phyloP scores from a whole-genome alignment of 2,329 filamentous ascomycete species.

The Pseudocercospora eumusae region DNA sequence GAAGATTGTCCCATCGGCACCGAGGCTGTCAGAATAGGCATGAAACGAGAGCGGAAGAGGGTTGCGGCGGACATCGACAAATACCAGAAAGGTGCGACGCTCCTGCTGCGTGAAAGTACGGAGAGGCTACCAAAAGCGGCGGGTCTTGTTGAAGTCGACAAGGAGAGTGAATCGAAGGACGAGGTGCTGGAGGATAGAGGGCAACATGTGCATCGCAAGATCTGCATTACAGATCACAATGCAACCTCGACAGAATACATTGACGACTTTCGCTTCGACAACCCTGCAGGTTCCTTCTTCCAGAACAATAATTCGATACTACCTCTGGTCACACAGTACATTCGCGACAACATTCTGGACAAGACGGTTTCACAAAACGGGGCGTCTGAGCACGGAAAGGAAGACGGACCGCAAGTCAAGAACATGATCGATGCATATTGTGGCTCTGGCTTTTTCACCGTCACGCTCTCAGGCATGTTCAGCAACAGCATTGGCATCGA shows the following conservation, averaged over 20 bases:
- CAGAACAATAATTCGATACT: constrained; percentile 99
- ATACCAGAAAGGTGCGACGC: constrained; percentile 80
- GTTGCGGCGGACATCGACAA: constrained; percentile 69
- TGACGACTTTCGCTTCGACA: constrained; percentile 79
- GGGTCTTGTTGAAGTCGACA: constrained; percentile 36
- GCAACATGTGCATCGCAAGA: constrained; percentile 73
- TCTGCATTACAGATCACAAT: constrained; percentile 84
- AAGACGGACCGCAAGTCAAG: constrained; percentile 56
- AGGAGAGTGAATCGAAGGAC: constrained; percentile 42
- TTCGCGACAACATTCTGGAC: constrained; percentile 71
- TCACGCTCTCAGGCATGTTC: constrained; percentile 85
- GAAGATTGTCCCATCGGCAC: constrained; percentile 97
- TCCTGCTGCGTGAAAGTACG: constrained; percentile 86
- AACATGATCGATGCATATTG: constrained; percentile 98
- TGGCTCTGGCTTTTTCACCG: constrained; percentile 94
- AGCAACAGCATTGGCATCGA: constrained; percentile 82
- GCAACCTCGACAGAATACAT: constrained; percentile 84
- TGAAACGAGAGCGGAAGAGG: constrained; percentile 74
- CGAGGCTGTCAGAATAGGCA: constrained; percentile 75
- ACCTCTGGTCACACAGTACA: constrained; percentile 79
- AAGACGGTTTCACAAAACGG: constrained; percentile 35
- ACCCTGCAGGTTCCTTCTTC: constrained; percentile 93
- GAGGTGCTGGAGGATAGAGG: constrained; percentile 59
- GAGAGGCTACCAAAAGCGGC: constrained; percentile 59
- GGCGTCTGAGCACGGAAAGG: constrained; percentile 15